Conservation (phyloP, 164 flowering plant species). For the Stephania cephalantha region DNA sequence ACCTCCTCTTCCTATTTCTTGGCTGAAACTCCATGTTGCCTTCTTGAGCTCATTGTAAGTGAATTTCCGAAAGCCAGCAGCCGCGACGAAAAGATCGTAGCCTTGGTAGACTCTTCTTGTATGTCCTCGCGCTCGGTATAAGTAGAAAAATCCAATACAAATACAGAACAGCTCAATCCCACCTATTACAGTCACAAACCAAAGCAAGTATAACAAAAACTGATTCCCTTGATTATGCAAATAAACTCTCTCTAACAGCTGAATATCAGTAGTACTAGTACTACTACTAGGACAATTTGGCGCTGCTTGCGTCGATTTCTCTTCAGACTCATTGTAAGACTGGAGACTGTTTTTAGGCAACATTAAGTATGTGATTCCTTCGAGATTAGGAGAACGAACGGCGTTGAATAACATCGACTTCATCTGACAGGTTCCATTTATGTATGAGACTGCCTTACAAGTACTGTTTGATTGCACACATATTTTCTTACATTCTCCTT, state of each 20-base stretch:
- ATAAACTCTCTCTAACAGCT: not conserved
- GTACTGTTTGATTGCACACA: constrained; percentile 15
- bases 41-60: constrained; percentile 22
- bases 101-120: not conserved
- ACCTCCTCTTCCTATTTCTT: constrained; percentile 27
- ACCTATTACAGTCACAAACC: constrained; percentile 12
- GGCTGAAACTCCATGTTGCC: constrained; percentile 18
- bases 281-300: not conserved
- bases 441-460: constrained; percentile 22
- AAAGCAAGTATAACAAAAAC: constrained; percentile 6
- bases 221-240: not conserved
- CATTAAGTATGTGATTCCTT: constrained; percentile 13
- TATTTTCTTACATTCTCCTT: constrained; percentile 11
- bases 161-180: constrained; percentile 14
- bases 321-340: not conserved
- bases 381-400: constrained; percentile 2
- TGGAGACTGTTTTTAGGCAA: constrained; percentile 8
- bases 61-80: constrained; percentile 21
- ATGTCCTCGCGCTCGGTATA: not conserved
- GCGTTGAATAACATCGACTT: constrained; percentile 24
- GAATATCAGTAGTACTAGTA: not conserved
- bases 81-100: constrained; percentile 1
- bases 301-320: too few relatives aligned
- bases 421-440: not conserved
- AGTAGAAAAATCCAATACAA: constrained; percentile 9